A percentile compares a stretch with the other conserved stretches of the same genome.
Conservation (phyloP, 495 filamentous ascomycete genomes). For the Neurospora sp. region DNA sequence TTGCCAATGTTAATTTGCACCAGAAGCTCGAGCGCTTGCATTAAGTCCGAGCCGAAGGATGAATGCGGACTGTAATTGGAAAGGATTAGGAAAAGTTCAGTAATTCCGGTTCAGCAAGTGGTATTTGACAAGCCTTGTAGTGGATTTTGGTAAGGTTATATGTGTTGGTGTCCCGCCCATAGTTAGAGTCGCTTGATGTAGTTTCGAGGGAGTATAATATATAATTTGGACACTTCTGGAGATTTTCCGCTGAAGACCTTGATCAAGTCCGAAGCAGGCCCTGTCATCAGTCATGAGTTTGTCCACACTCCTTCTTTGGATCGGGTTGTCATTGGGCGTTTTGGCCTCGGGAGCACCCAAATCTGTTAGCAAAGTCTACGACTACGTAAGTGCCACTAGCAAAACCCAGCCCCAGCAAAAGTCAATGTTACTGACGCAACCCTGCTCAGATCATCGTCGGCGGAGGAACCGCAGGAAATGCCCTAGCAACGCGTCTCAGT, state of each 20-base stretch:
- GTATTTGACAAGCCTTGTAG: too few species aligned
- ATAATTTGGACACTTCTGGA: too few species aligned
- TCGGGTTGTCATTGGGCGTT: background rate
- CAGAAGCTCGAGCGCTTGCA: background rate
- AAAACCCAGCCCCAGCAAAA: background rate
- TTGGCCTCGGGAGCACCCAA: background rate
- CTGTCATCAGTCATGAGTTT: background rate
- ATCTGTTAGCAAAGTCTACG: background rate
- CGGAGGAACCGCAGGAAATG: constrained; percentile 50
- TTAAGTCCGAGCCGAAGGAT: background rate
- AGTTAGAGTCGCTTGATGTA: too few species aligned
- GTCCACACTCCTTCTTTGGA: background rate
- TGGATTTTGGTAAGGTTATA: too few species aligned
- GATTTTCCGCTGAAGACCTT: too few species aligned
- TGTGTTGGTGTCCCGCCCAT: too few species aligned
- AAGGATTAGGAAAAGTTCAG: background rate
- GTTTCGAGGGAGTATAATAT: too few species aligned
- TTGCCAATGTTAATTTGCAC: background rate
- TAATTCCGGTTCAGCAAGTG: too few species aligned
- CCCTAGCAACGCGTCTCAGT: constrained; percentile 50
- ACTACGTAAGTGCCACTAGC: background rate
- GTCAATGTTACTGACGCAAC: background rate
- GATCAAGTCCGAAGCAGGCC: background rate
- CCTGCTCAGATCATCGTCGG: constrained; percentile 48
- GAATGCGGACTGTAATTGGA: background rate